Evolutionary conservation across 2,329 filamentous ascomycete species (phyloP).

Genomic region (Didymella sp.): DNA sequence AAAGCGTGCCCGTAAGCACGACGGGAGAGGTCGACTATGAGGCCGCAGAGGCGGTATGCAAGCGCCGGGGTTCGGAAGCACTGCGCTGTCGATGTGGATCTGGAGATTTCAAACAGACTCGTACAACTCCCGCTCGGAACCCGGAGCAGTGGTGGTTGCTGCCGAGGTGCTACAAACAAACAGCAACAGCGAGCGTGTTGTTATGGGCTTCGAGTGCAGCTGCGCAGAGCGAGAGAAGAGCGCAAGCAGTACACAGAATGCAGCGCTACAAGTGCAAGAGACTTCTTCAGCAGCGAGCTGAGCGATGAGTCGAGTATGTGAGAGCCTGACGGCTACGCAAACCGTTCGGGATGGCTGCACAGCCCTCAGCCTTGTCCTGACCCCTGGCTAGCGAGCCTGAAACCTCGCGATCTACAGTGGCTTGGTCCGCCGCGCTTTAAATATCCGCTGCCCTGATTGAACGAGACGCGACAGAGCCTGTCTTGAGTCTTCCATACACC

Average conservation of each 20-base stretch:
- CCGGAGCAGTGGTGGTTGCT: background rate
- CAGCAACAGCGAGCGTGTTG: constrained; percentile 8
- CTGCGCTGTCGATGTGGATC: background rate
- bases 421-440: constrained; percentile 16
- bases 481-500: background rate
- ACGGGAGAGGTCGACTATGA: constrained; percentile 1
- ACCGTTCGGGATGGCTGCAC: constrained; percentile 10
- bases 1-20: background rate
- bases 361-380: constrained; percentile 16
- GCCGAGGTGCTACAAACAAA: constrained; percentile 3
- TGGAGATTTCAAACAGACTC: background rate
- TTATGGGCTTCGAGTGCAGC: background rate
- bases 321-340: constrained; percentile 16
- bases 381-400: constrained; percentile 13
- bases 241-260: background rate
- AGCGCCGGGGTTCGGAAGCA: constrained; percentile 6
- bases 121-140: constrained; percentile 3
- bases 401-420: constrained; percentile 16
- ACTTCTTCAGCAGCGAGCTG: background rate
- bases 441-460: constrained; percentile 1
- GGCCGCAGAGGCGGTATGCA: constrained; percentile 6
- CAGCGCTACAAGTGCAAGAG: background rate
- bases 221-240: constrained; percentile 17
- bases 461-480: background rate
- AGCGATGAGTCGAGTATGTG: background rate